Base-by-base conservation (phyloP, 148 eudicot genomes). In the Selenicereus undatus region DNA sequence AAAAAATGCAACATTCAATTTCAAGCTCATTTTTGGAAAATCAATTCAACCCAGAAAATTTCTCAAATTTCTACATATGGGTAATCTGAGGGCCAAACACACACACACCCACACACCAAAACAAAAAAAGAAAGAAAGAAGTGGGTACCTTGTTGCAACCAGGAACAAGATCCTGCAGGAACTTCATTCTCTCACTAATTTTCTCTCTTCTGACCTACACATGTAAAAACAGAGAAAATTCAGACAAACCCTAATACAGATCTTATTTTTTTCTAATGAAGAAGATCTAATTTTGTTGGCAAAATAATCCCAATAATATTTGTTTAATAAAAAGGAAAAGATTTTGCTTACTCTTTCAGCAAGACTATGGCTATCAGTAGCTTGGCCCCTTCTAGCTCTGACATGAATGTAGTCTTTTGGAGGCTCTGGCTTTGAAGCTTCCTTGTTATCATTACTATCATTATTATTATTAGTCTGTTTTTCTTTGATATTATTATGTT, bases 111-210 rank as follows among this genome's bases (percentile, higher is more conserved):
- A 32, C 2, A 2, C 32, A 32, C 1, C 11, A 17, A 3, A 13
- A 17, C 29, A n/a, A 9, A 80, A 70, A 51, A 39, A 62, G 3
- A 24, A 1, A 75, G 32, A 32, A 32, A 32, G 32, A 70, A 75
- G 21, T 35, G 30, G 3, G 54, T 71, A 95, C 98, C 98, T 95
- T 95, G 82, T 92, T 90, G 84, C 98, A 95, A 48, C 98, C 98
- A 29, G 98, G 98, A 66, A 91, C 91, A 75, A 91, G 91, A 89
- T 88, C 91, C 76, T 91, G 93, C 21, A 91, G 77, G 78, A 91
- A 79, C 81, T 80, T 86, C 87, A 86, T 76, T 65, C 86, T 84
- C 73, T 93, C 94, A 84, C 98, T 89, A 42, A 95, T 93, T 83
- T 92, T 95, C 76, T 95, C 99, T 80, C 99, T 87, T 30, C 99